These are phyloP conservation scores for Mallotus nudiflorus DNA, from an alignment of 345 rosid genomes.

Conservation along the genomic window DNA sequence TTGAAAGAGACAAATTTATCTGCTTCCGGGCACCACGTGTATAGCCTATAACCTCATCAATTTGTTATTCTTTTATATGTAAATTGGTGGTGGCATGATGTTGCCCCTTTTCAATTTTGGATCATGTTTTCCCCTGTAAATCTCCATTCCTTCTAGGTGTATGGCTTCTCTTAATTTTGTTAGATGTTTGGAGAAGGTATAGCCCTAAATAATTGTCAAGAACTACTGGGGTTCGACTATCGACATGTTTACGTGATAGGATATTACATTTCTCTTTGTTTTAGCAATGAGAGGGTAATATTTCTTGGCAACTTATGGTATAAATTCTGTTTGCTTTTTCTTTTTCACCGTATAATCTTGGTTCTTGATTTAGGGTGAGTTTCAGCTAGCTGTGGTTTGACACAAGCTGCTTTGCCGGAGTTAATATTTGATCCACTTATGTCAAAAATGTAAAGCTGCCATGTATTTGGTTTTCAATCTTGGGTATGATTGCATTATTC, in stretches of 20 bases:
- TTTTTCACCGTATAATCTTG: not conserved
- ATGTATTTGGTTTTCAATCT: too few species aligned
- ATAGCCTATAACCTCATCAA: constrained; percentile 16
- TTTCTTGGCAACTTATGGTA: not conserved
- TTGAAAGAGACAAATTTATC: constrained; percentile 16
- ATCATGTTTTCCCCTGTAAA: constrained; percentile 25
- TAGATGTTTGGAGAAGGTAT: not conserved
- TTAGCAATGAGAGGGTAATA: not conserved
- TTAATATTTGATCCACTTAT: too few species aligned
- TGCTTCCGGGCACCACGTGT: constrained; percentile 18
- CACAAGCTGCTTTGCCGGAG: too few species aligned
- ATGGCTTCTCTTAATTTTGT: constrained; percentile 1
- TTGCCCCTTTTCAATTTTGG: constrained; percentile 33
- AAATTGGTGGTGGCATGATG: constrained; percentile 22
- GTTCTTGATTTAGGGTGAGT: too few species aligned
- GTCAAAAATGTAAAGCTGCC: too few species aligned
- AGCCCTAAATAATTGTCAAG: not conserved
- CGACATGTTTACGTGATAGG: not conserved
- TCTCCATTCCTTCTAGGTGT: constrained; percentile 9
- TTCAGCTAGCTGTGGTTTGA: too few species aligned
- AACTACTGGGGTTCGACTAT: not conserved
- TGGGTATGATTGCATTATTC: too few species aligned
- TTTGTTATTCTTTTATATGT: constrained; percentile 24
- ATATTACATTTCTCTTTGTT: not conserved
- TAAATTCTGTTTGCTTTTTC: not conserved